Percentiles rank a stretch among this genome's conserved stretches.
These are phyloP conservation scores for Ganoderma resinaceum DNA, from an alignment of 1,284 basidiomycete species.

Conservation along the genomic window DNA sequence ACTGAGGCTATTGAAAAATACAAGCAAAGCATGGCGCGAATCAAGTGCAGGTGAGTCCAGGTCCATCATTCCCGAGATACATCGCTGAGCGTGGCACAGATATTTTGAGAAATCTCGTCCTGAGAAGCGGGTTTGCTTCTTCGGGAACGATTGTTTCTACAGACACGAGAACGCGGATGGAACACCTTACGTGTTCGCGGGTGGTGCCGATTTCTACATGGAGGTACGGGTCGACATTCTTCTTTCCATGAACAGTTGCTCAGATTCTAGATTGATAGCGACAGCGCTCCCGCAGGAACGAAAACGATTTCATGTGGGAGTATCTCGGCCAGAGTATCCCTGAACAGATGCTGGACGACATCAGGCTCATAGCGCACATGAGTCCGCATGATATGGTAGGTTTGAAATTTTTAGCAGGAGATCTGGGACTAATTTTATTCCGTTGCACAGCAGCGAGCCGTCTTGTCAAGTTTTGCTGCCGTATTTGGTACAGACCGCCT, in stretches of 20 bases:
- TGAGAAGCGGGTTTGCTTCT: slow-evolving; percentile 66
- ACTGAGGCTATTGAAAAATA: slow-evolving; percentile 58
- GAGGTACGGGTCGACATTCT: slow-evolving; percentile 37
- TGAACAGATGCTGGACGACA: slow-evolving; percentile 16
- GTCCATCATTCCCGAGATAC: background rate
- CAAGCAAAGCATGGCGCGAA: slow-evolving; percentile 71
- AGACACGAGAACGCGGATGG: slow-evolving; percentile 72
- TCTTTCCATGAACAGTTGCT: background rate
- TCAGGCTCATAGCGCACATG: slow-evolving; percentile 8
- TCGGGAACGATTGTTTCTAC: slow-evolving; percentile 80
- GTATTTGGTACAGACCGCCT: slow-evolving; percentile 5
- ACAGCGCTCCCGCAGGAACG: slow-evolving; percentile 13
- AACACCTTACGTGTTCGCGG: slow-evolving; percentile 58
- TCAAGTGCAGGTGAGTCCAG: slow-evolving; percentile 65
- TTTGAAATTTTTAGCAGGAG: background rate
- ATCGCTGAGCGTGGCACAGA: slow-evolving; percentile 41
- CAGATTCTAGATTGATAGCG: slow-evolving; percentile 4
- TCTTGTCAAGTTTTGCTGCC: slow-evolving; percentile 4
- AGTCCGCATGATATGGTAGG: slow-evolving; percentile 15
- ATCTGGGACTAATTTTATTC: background rate
- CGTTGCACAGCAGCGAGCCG: slow-evolving; percentile 11
- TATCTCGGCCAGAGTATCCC: slow-evolving; percentile 2
- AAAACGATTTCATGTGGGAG: slow-evolving; percentile 6
- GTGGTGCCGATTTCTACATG: slow-evolving; percentile 63
- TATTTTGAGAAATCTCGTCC: slow-evolving; percentile 65